Evolutionary conservation across 2,329 filamentous ascomycete genomes (phyloP), one percentile per base, ranked within the genome.

Genomic region (Calonectria pauciramosa): DNA sequence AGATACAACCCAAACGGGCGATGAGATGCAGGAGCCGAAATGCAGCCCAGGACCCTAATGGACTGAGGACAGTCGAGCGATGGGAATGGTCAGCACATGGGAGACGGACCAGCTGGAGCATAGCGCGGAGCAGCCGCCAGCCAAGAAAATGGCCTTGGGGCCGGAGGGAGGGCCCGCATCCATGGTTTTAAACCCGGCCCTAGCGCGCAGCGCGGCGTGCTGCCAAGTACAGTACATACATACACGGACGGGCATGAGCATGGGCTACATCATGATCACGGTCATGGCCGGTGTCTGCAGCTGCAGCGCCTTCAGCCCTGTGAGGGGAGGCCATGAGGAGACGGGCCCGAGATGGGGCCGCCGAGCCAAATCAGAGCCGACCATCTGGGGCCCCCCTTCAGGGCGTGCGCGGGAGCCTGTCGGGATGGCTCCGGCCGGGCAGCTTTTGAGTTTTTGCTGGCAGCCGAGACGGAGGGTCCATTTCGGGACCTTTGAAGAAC

Each of bases 281-380:
- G 38, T 6, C 54, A 11, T 8, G 9, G 54, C 30, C 30, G 23
- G 23, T 59, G 32, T 47, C 44, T 49, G 49, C 56, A 49, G 71
- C 66, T 36, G 64, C 71, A 74, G 65, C 60, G 68, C 72, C 68
- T 73, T 75, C 74, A 74, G 71, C 74, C 74, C 71, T 75, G 74
- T 69, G 74, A 75, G 71, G 73, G 63, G 54, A 38, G 41, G n/a
- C 63, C 30, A 63, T 69, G 63, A 70, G 41, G 66, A 66, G 49
- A 51, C 38, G 63, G 70, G 70, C 30, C 60, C 70, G 52, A 73
- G 68, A 73, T 65, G 73, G 69, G 68, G 44, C 71, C 74, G 67
- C 44, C 23, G 71, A 70, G 64, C 70, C 74, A 70, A 75, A 75
- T 75, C 64, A 75, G 51, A 54, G 59, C 66, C 70, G 71, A 52